phyloP scores from a whole-genome alignment of 2,329 filamentous ascomycete genomes.

The Exserohilum rostratum region DNA sequence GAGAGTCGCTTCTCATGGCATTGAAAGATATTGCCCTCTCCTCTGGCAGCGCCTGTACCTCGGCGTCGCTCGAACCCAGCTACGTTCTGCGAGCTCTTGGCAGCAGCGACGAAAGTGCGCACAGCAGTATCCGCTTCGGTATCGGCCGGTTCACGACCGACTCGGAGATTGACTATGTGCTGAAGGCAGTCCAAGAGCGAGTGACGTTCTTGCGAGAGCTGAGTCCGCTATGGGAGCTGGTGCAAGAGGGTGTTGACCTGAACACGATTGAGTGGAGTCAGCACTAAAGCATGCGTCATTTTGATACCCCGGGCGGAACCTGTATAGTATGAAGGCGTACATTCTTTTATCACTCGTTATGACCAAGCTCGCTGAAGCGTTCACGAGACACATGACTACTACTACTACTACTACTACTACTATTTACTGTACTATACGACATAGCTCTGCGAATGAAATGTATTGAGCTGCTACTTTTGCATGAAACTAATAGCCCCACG shows the following conservation, averaged over 20 bases:
- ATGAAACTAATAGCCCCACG: not conserved
- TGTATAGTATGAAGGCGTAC: conserved; percentile 33
- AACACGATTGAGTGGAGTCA: conserved; percentile 98
- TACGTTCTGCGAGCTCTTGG: conserved; percentile 94
- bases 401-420: no score
- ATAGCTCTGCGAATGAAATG: conserved; percentile 13
- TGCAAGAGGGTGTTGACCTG: conserved; percentile 94
- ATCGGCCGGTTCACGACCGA: conserved; percentile 98
- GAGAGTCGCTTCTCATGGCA: conserved; percentile 97
- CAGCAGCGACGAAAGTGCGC: conserved; percentile 95
- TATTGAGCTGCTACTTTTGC: conserved; percentile 4
- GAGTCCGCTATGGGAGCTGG: conserved; percentile 95
- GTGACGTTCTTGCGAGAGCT: conserved; percentile 93
- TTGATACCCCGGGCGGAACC: conserved; percentile 18
- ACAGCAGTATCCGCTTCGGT: conserved; percentile 96
- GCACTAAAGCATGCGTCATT: conserved; percentile 64
- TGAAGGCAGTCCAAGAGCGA: conserved; percentile 89
- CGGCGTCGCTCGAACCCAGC: conserved; percentile 92
- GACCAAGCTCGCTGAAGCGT: conserved; percentile 36
- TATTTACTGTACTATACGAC: conserved; percentile 23
- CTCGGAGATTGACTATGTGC: conserved; percentile 92
- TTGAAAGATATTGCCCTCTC: conserved; percentile 97
- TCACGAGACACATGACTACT: conserved; percentile 24
- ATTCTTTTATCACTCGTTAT: conserved; percentile 13
- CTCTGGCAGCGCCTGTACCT: conserved; percentile 95